Conservation (phyloP, 1,284 basidiomycete genomes). For the Sparassis latifolia region DNA sequence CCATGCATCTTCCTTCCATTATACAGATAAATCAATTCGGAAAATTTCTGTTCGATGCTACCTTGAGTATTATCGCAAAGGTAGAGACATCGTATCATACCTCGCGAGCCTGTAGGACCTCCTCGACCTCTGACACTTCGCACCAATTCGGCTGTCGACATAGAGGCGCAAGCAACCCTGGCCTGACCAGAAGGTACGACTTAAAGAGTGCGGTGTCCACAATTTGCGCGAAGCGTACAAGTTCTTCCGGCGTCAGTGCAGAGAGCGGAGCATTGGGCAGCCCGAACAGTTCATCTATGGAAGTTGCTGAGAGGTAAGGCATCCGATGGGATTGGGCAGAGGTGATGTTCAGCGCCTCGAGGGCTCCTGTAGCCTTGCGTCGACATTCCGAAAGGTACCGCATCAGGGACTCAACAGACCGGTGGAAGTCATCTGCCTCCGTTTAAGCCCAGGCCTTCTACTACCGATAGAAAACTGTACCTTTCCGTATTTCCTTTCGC, state of each 20-base stretch:
- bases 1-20: slow-evolving; percentile 93
- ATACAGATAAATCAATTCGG: slow-evolving; percentile 89
- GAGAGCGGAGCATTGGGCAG: slow-evolving; percentile 69
- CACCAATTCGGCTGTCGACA: slow-evolving; percentile 96
- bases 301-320: slow-evolving; percentile 58
- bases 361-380: slow-evolving; percentile 75
- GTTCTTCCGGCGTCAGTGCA: slow-evolving; percentile 69
- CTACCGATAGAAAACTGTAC: slow-evolving; percentile 11
- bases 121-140: slow-evolving; percentile 93
- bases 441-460: not conserved
- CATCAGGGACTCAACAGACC: slow-evolving; percentile 64
- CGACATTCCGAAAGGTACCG: slow-evolving; percentile 80
- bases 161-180: slow-evolving; percentile 79
- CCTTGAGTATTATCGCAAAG: no score
- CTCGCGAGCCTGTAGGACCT: slow-evolving; percentile 75
- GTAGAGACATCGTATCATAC: slow-evolving; percentile 30
- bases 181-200: slow-evolving; percentile 81
- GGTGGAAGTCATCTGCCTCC: slow-evolving; percentile 46
- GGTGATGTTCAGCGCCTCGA: slow-evolving; percentile 64
- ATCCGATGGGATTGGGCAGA: slow-evolving; percentile 61
- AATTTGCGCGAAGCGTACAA: slow-evolving; percentile 85
- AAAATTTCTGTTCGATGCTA: slow-evolving; percentile 61
- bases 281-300: slow-evolving; percentile 67
- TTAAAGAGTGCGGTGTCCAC: slow-evolving; percentile 97
- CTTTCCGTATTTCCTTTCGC: slow-evolving; percentile 29